phyloP scores from a whole-genome alignment of 176 grass and related monocot species.

The Areca catechu region DNA sequence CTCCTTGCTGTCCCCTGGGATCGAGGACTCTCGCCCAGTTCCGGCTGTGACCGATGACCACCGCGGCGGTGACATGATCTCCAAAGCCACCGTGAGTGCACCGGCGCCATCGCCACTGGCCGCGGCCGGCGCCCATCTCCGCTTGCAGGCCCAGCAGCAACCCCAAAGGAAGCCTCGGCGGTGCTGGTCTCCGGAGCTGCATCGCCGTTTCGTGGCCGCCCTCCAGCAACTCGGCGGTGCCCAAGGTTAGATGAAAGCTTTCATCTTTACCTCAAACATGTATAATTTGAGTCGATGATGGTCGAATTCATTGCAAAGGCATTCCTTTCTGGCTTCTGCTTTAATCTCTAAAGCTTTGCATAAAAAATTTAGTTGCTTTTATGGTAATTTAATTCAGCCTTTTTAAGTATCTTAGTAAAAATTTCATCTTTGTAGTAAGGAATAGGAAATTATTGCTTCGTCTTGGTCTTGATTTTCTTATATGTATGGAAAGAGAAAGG shows the following conservation, averaged over 20 bases:
- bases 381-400: no score
- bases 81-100: conserved; percentile 11
- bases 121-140: conserved; percentile 11
- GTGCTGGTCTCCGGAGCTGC: conserved; percentile 92
- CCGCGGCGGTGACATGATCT: not conserved
- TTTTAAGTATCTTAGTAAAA: no score
- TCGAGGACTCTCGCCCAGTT: conserved; percentile 8
- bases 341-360: no score
- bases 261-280: not conserved
- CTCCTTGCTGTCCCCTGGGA: conserved; percentile 11
- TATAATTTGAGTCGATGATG: no score
- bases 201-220: conserved; percentile 64
- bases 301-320: no score
- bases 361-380: no score
- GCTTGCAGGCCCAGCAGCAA: conserved; percentile 35
- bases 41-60: conserved; percentile 8
- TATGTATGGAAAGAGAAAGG: no score
- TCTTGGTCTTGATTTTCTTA: no score
- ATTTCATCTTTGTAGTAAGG: no score
- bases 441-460: no score
- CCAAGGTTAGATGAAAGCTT: conserved; percentile 50
- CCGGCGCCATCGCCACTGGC: not conserved
- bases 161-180: conserved; percentile 64
- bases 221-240: conserved; percentile 69
- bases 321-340: no score